Evolutionary conservation across 768 basidiomycete genomes (phyloP).

Genomic region (Gloeopeniophorella convolvens): DNA sequence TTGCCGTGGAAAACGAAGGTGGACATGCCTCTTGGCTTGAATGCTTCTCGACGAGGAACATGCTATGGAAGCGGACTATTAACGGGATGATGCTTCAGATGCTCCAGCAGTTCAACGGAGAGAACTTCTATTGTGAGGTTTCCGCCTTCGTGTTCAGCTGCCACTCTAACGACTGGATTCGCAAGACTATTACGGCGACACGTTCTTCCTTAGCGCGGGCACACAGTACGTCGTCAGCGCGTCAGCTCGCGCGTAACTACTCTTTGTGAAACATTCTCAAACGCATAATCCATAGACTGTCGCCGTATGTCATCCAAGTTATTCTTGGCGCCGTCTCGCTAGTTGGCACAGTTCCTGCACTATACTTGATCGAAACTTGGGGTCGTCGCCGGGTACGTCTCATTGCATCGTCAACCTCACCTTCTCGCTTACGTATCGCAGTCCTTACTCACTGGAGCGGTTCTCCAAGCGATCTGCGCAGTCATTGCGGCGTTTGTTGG

Average conservation of each 20-base stretch:
- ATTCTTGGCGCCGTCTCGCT: constrained; percentile 74
- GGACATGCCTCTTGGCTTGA: constrained; percentile 76
- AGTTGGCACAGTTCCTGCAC: constrained; percentile 61
- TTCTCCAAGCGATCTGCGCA: constrained; percentile 53
- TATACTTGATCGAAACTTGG: constrained; percentile 65
- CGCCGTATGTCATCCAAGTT: constrained; percentile 65
- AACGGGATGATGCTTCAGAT: constrained; percentile 85
- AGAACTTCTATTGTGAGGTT: constrained; percentile 69
- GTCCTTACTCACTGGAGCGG: constrained; percentile 61
- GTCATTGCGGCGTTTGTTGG: constrained; percentile 67
- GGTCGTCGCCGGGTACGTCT: constrained; percentile 57
- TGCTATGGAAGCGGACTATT: constrained; percentile 64
- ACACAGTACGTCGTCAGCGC: constrained; percentile 38
- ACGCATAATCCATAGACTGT: no score
- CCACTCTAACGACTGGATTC: no score
- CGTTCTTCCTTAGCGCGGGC: constrained; percentile 72
- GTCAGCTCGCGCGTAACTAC: neutral
- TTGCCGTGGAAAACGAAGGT: constrained; percentile 70
- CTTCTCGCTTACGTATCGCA: constrained; percentile 21
- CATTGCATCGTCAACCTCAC: neutral
- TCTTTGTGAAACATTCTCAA: no score
- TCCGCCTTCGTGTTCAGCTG: neutral
- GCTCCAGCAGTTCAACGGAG: constrained; percentile 74
- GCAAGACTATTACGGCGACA: constrained; percentile 79
- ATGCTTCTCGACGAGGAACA: constrained; percentile 64